Conservation (phyloP, 1,139 yeast genomes). For the Petasospora fabianii region DNA sequence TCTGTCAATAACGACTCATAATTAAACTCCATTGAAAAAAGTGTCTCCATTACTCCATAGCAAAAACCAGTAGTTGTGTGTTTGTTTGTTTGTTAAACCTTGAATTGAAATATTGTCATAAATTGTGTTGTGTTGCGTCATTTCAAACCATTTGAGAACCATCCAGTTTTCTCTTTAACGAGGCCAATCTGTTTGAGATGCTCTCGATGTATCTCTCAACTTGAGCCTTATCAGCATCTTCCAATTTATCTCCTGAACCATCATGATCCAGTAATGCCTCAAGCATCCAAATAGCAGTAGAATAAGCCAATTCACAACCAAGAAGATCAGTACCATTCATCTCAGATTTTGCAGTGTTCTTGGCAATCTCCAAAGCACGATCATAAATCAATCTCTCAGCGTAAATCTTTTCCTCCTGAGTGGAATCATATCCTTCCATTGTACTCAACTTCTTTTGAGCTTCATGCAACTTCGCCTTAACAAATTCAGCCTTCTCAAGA, state of each 20-base stretch:
- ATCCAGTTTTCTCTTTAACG: slow-evolving; percentile 37
- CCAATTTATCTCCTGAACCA: slow-evolving; percentile 42
- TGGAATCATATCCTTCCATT: slow-evolving; percentile 8
- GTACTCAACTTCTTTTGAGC: slow-evolving; percentile 35
- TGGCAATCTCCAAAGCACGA: slow-evolving; percentile 87
- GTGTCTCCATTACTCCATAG: too few relatives aligned
- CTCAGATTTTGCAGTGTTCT: slow-evolving; percentile 88
- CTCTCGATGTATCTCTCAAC: slow-evolving; percentile 75
- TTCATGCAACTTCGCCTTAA: slow-evolving; percentile 45
- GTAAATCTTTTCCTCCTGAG: slow-evolving; percentile 36
- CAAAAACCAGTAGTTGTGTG: background rate
- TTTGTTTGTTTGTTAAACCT: background rate
- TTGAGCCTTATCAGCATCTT: slow-evolving; percentile 65
- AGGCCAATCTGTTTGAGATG: slow-evolving; percentile 64
- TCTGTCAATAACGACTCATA: background rate
- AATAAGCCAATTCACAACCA: slow-evolving; percentile 84
- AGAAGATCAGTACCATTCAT: slow-evolving; percentile 68
- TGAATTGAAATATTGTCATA: too few relatives aligned
- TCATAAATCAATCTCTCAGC: slow-evolving; percentile 89
- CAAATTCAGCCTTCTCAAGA: slow-evolving; percentile 81
- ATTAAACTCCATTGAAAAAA: background rate
- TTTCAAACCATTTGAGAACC: slow-evolving; percentile 8
- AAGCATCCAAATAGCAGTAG: slow-evolving; percentile 93
- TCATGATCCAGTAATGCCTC: slow-evolving; percentile 74
- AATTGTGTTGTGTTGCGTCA: too few relatives aligned